Base-by-base conservation (phyloP, 148 eudicot species). In the Camellia japonica region DNA sequence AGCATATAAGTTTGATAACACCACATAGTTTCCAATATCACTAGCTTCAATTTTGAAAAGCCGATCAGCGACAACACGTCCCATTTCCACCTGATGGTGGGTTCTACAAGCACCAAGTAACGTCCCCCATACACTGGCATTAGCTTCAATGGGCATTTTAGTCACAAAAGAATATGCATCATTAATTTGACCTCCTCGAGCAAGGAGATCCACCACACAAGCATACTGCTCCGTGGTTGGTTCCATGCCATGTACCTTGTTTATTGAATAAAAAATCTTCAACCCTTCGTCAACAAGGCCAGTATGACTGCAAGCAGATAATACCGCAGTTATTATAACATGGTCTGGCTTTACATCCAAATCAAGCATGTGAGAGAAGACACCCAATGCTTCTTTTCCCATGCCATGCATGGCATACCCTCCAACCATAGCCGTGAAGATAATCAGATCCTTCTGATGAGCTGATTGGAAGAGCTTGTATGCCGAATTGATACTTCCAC, bases 331-430 rank as follows among this genome's bases (percentile, higher is more conserved):
- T 63, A 93, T 79, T 77, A 83, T 77, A 70, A 93, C 91, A 73
- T 91, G 85, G 84, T 93, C 93, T 2, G 93, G 91, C 82, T 80
- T 87, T 56, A 86, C 20, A 66, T 89, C 93, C 77, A 81, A 74
- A 55, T 82, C 86, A 75, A 91, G 88, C 93, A 93, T 88, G 55
- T 85, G 59, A 78, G 64, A 76, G 77, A 83, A 91, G 16, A 89
- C 77, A 65, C 23, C 64, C 75, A 93, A 75, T 43, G 97, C 95
- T 78, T 93, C 86, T 73, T 81, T 77, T 46, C 91, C 93, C 95
- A 88, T 90, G 38, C 97, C 97, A 84, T 93, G 90, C 90, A 85
- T 91, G 1, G 95, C 97, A 82, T 83, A 88, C 66, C 95, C 97
- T 83, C 95, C 85, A 74, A 93, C 85, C 87, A 93, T 85, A 72